Percentiles rank a stretch among this genome's conserved stretches.
Conservation (phyloP, 305 asterid species). For the Coffea humblotiana region DNA sequence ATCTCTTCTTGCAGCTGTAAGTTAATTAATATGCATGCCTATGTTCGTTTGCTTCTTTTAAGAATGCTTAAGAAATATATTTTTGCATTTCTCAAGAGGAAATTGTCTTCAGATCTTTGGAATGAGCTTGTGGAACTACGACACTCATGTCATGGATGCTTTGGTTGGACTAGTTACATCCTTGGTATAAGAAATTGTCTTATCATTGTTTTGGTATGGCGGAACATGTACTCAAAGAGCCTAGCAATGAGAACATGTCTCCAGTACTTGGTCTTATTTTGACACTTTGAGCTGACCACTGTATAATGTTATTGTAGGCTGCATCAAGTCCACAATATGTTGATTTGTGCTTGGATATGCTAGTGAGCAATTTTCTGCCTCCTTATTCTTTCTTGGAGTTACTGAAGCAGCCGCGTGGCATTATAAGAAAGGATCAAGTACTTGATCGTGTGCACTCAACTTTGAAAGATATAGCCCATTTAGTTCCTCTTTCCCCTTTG, state of each 20-base stretch:
- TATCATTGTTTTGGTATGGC: background rate
- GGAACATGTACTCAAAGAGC: background rate
- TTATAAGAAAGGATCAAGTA: constrained; percentile 68
- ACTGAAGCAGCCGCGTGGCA: constrained; percentile 60
- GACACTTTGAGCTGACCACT: constrained; percentile 11
- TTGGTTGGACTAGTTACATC: constrained; percentile 61
- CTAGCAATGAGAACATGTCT: background rate
- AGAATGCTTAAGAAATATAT: background rate
- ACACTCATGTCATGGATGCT: constrained; percentile 82
- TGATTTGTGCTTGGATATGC: constrained; percentile 85
- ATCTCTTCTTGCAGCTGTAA: constrained; percentile 68
- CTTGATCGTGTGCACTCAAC: constrained; percentile 76
- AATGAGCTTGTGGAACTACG: constrained; percentile 84
- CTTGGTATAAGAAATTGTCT: constrained; percentile 51
- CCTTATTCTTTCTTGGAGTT: constrained; percentile 45
- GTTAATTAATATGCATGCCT: constrained; percentile 25
- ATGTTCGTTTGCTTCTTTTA: constrained; percentile 7
- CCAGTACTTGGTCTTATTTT: background rate
- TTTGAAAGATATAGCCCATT: constrained; percentile 54
- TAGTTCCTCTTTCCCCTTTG: constrained; percentile 78
- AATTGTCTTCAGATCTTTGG: constrained; percentile 54
- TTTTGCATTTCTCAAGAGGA: constrained; percentile 4
- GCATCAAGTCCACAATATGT: constrained; percentile 67
- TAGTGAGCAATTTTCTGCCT: constrained; percentile 78
- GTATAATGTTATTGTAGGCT: constrained; percentile 49